A percentile compares a stretch with the other conserved stretches of the same genome.
phyloP scores from a whole-genome alignment of 2,329 filamentous ascomycete species.

The Ceratocystis colombiana region DNA sequence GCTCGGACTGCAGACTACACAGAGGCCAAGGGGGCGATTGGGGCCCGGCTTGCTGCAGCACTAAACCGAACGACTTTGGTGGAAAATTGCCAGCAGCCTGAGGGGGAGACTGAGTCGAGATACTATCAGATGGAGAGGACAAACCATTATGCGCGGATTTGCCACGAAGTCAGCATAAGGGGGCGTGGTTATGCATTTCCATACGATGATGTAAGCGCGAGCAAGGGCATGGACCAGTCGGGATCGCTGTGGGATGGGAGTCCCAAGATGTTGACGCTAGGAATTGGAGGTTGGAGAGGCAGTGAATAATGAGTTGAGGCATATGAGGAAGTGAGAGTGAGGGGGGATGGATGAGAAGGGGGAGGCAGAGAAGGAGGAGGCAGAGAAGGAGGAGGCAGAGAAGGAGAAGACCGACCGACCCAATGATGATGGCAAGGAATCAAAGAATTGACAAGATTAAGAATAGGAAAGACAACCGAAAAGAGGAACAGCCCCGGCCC shows the following conservation, averaged over 20 bases:
- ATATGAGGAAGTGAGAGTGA: not conserved
- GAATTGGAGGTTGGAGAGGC: slow-evolving; percentile 39
- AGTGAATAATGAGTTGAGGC: not conserved
- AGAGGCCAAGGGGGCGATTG: slow-evolving; percentile 49
- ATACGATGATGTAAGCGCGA: slow-evolving; percentile 57
- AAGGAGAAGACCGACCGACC: not conserved
- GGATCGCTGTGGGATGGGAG: slow-evolving; percentile 50
- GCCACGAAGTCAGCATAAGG: slow-evolving; percentile 51
- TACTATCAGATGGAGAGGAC: slow-evolving; percentile 49
- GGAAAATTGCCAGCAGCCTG: slow-evolving; percentile 42
- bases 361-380: too few species aligned
- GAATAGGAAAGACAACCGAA: not conserved
- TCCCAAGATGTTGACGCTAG: slow-evolving; percentile 47
- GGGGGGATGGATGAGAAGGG: not conserved
- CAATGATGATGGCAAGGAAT: not conserved
- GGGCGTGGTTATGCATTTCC: slow-evolving; percentile 59
- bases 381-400: not conserved
- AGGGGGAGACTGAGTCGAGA: slow-evolving; percentile 38
- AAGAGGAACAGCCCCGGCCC: not conserved
- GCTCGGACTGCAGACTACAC: slow-evolving; percentile 36
- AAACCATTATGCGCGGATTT: slow-evolving; percentile 58
- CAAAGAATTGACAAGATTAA: not conserved
- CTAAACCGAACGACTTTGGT: slow-evolving; percentile 65
- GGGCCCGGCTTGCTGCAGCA: slow-evolving; percentile 63
- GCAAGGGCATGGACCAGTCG: slow-evolving; percentile 48